phyloP scores from a whole-genome alignment of 2,329 filamentous ascomycete genomes.

The Elsinoe perseae region DNA sequence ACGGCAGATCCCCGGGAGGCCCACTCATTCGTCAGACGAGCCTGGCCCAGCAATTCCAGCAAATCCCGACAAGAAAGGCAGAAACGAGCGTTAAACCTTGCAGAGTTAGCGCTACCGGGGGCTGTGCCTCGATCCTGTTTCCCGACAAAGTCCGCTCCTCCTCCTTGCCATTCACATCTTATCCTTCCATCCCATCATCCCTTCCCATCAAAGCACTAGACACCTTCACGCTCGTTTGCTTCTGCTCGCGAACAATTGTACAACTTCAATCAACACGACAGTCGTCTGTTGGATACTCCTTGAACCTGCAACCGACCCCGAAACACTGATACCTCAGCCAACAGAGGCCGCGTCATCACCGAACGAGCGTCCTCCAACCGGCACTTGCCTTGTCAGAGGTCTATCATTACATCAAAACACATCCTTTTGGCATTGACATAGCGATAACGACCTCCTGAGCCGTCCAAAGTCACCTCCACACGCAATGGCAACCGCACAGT shows the following conservation, averaged over 20 bases:
- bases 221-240: constrained; percentile 11
- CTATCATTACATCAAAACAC: not conserved
- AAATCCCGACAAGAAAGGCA: too few species aligned
- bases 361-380: not conserved
- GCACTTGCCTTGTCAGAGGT: not conserved
- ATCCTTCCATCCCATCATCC: not conserved
- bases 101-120: not conserved
- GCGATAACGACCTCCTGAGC: constrained; percentile 10
- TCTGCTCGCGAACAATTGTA: not conserved
- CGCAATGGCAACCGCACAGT: constrained; percentile 19
- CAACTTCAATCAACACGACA: not conserved
- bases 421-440: constrained; percentile 2
- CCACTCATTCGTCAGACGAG: not conserved
- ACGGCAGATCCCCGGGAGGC: not conserved
- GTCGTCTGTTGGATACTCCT: not conserved
- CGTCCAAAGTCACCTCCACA: constrained; percentile 7
- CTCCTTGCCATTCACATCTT: not conserved
- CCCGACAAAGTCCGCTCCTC: not conserved
- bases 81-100: not conserved
- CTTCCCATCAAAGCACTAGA: too few species aligned
- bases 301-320: not conserved
- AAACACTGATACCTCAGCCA: constrained; percentile 1
- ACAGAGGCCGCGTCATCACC: constrained; percentile 16
- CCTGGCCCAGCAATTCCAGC: not conserved
- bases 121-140: not conserved